phyloP scores from a whole-genome alignment of 176 grass and related monocot species.

The Poa pratensis region DNA sequence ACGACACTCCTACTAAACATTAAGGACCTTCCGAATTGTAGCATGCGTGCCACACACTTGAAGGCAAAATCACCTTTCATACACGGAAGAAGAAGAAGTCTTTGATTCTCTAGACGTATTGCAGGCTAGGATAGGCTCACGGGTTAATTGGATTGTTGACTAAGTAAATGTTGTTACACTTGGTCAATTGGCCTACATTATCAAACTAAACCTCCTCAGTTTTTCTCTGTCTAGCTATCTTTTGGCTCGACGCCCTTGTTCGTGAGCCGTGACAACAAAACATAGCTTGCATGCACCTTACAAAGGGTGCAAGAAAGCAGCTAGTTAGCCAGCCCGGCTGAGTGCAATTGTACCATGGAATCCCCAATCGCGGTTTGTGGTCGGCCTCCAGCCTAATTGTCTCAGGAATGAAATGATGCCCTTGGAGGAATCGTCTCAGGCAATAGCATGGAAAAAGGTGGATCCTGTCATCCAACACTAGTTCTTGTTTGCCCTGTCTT shows the following conservation, averaged over 20 bases:
- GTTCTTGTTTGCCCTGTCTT: conserved; percentile 45
- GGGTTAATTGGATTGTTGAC: conserved; percentile 11
- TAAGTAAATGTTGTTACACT: conserved; percentile 8
- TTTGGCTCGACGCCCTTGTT: conserved; percentile 31
- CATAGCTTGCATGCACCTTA: conserved; percentile 19
- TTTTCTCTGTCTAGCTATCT: not conserved
- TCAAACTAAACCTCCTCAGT: not conserved
- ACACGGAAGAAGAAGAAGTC: not conserved
- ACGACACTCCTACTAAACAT: not conserved
- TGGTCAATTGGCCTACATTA: not conserved
- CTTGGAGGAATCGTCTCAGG: conserved; percentile 42
- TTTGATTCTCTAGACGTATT: not conserved
- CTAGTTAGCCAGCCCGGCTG: not conserved
- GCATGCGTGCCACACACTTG: too few species aligned
- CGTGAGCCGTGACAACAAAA: conserved; percentile 20
- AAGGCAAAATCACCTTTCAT: conserved; percentile 40
- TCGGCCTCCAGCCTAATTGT: conserved; percentile 47
- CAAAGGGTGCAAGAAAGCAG: conserved; percentile 27
- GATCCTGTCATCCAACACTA: conserved; percentile 46
- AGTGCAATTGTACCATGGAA: conserved; percentile 3
- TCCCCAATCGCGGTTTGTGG: conserved; percentile 34
- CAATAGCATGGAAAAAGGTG: conserved; percentile 8
- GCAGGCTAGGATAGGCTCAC: conserved; percentile 6
- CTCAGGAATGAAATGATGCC: conserved; percentile 58
- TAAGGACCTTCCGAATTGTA: too few species aligned